phyloP scores from a whole-genome alignment of 2,329 filamentous ascomycete species.

The Fusarium tricinctum region DNA sequence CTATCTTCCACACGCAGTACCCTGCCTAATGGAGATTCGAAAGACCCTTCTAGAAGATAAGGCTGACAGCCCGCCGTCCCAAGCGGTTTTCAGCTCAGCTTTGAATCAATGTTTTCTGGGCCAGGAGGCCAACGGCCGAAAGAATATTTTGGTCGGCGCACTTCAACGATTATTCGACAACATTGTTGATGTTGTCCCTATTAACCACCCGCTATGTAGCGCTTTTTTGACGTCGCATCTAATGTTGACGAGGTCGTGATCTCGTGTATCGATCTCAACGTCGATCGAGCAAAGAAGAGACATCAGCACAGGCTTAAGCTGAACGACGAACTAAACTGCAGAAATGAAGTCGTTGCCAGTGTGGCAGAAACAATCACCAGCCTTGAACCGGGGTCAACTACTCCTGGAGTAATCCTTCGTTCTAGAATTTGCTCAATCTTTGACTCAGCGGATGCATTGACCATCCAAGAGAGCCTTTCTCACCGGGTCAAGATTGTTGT shows the following conservation, averaged over 20 bases:
- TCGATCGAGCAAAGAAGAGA: not conserved
- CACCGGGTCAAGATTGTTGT: not conserved
- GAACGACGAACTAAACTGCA: not conserved
- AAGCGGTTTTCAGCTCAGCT: constrained; percentile 9
- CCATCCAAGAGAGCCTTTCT: constrained; percentile 7
- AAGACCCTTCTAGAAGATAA: not conserved
- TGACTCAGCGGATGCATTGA: constrained; percentile 7
- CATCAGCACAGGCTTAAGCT: not conserved
- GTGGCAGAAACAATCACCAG: not conserved
- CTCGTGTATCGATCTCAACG: constrained; percentile 10
- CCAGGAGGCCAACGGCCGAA: not conserved
- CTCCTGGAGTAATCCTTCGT: constrained; percentile 1
- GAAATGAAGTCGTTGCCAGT: not conserved
- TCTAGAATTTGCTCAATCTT: constrained; percentile 6
- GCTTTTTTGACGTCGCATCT: constrained; percentile 10
- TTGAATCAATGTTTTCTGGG: constrained; percentile 3
- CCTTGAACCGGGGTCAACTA: constrained; percentile 1
- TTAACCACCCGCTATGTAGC: not conserved
- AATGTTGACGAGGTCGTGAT: constrained; percentile 5
- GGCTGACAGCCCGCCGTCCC: not conserved
- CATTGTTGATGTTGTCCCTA: constrained; percentile 2
- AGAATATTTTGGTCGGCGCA: constrained; percentile 13
- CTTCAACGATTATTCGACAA: constrained; percentile 9
- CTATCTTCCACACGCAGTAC: not conserved
- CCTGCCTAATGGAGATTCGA: not conserved